These are phyloP conservation scores for Capronia epimyces DNA, from an alignment of 2,329 filamentous ascomycete species.

Conservation along the genomic window DNA sequence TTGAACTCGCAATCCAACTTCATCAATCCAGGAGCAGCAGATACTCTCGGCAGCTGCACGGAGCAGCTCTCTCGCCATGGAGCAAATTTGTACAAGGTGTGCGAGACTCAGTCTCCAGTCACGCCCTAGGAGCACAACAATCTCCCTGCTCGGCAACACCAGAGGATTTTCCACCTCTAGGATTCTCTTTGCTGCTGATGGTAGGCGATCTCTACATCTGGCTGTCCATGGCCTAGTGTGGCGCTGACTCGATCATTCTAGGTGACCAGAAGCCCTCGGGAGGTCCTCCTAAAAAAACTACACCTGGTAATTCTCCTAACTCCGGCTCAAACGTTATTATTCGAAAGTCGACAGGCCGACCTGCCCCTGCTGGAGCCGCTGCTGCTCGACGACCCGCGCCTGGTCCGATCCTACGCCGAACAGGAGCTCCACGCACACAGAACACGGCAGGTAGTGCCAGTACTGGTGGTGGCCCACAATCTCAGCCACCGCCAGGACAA, in stretches of 20 bases:
- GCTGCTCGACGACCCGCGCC: slow-evolving; percentile 1
- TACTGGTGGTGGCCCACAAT: background rate
- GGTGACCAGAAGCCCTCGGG: slow-evolving; percentile 1
- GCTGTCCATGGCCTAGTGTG: background rate
- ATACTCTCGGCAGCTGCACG: background rate
- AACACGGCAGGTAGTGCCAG: background rate
- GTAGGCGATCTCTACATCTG: slow-evolving; percentile 1
- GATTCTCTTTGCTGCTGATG: slow-evolving; percentile 8
- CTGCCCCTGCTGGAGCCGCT: background rate
- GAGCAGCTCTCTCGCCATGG: slow-evolving; percentile 4
- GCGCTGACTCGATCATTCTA: background rate
- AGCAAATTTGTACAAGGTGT: slow-evolving; percentile 16
- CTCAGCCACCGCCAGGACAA: slow-evolving; percentile 1
- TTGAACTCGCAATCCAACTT: background rate
- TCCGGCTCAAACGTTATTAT: background rate
- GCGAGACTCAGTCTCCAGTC: slow-evolving; percentile 14
- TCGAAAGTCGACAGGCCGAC: slow-evolving; percentile 1
- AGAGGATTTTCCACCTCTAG: slow-evolving; percentile 13
- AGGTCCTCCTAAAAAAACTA: background rate
- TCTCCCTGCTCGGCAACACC: background rate
- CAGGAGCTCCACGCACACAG: background rate
- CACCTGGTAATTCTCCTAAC: background rate
- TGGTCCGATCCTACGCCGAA: slow-evolving; percentile 3
- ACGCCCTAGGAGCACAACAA: background rate
- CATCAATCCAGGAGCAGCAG: background rate